Evolutionary conservation across 2,329 filamentous ascomycete species (phyloP).

Genomic region (Trichoderma brevicompactum): DNA sequence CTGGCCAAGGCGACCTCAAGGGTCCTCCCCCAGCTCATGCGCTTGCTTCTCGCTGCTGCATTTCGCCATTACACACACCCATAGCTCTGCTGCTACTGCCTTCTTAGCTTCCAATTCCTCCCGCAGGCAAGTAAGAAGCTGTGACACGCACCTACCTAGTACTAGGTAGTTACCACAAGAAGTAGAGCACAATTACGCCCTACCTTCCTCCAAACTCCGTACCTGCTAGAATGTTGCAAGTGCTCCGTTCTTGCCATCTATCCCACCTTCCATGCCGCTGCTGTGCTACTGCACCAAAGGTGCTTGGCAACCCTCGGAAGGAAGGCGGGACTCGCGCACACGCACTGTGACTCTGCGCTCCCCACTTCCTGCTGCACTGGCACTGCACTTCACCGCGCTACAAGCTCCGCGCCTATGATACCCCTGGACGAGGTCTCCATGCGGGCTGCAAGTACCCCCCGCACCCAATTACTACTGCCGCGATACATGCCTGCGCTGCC

Average conservation of each 20-base stretch:
- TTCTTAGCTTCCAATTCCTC: constrained; percentile 2
- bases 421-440: constrained; percentile 8
- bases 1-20: neutral
- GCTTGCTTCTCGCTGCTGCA: neutral
- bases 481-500: neutral
- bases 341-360: constrained; percentile 17
- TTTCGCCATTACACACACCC: constrained; percentile 2
- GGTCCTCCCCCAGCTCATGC: constrained; percentile 15
- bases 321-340: constrained; percentile 17
- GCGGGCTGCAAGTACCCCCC: neutral
- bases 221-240: neutral
- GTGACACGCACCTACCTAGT: neutral
- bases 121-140: neutral
- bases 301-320: constrained; percentile 8
- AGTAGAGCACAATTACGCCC: no score
- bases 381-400: constrained; percentile 10
- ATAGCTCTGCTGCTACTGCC: constrained; percentile 8
- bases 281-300: neutral
- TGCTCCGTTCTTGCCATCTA: neutral
- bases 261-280: neutral
- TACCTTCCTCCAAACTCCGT: no score
- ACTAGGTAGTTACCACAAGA: neutral
- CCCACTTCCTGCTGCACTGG: constrained; percentile 7
- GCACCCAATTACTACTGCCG: neutral
- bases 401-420: constrained; percentile 8